Conservation (phyloP, 495 filamentous ascomycete genomes). For the Hyaloscypha bicolor region DNA sequence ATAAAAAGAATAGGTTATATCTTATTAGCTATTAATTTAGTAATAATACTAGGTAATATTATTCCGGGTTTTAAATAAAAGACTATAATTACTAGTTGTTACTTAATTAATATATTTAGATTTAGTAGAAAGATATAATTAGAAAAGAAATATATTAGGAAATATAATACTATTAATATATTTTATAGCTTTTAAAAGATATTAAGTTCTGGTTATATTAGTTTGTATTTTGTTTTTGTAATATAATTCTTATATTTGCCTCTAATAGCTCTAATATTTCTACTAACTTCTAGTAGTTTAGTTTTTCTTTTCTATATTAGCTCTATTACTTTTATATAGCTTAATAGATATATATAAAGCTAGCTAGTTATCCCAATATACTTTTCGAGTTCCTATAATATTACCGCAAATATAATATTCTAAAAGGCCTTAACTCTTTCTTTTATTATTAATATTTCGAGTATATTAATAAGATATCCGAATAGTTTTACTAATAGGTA, state of each 20-base stretch:
- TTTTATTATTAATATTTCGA: not conserved
- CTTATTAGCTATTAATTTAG: not conserved
- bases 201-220: not conserved
- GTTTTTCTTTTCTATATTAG: conserved; percentile 1
- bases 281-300: not conserved
- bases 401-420: not conserved
- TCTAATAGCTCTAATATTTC: not conserved
- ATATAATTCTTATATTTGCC: not conserved
- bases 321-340: not conserved
- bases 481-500: not conserved
- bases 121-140: not conserved
- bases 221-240: not conserved
- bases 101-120: not conserved
- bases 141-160: not conserved
- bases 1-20: not conserved
- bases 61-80: not conserved
- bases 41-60: no score
- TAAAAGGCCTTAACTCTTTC: not conserved
- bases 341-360: not conserved
- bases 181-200: not conserved
- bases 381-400: not conserved
- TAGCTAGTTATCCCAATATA: conserved; percentile 7
- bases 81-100: not conserved
- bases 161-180: not conserved
- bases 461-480: not conserved